These are phyloP conservation scores for Scopulariopsis brevicaulis DNA, from an alignment of 2,329 filamentous ascomycete species.

Conservation along the genomic window DNA sequence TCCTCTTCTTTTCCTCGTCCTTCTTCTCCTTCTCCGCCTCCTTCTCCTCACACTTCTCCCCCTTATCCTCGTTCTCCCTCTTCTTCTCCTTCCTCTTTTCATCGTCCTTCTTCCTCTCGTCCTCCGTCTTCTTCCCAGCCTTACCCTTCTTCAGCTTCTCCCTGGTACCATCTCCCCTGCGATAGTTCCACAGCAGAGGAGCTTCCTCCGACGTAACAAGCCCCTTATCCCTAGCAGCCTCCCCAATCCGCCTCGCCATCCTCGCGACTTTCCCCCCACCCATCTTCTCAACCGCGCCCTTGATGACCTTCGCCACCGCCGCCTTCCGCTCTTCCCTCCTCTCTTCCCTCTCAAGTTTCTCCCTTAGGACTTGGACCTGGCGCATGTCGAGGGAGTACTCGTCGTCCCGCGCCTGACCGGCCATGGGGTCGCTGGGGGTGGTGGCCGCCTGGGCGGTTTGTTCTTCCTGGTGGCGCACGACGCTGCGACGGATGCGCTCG, in stretches of 20 bases:
- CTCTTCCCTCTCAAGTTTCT: neutral
- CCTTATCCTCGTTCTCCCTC: neutral
- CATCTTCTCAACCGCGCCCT: neutral
- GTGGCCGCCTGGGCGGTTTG: neutral
- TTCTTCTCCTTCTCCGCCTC: neutral
- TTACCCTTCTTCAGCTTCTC: neutral
- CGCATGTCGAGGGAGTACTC: neutral
- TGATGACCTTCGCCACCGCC: neutral
- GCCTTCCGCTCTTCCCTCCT: neutral
- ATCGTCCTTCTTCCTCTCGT: neutral
- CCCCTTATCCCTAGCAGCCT: neutral
- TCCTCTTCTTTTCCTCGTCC: neutral
- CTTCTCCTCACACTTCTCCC: neutral
- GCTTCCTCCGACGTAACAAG: neutral
- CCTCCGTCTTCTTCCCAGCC: neutral
- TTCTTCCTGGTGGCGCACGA: neutral
- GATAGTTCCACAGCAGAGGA: neutral
- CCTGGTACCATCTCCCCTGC: neutral
- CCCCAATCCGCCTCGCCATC: neutral
- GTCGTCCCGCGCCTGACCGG: neutral
- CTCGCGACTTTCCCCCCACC: neutral
- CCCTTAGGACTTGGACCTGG: neutral
- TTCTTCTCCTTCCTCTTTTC: neutral
- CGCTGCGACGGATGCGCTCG: neutral
- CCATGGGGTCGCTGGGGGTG: no score